A percentile compares a stretch with the other conserved stretches of the same genome.
These are phyloP conservation scores for Anisodus acutangulus DNA, from an alignment of 257 asterid species.

Conservation along the genomic window DNA sequence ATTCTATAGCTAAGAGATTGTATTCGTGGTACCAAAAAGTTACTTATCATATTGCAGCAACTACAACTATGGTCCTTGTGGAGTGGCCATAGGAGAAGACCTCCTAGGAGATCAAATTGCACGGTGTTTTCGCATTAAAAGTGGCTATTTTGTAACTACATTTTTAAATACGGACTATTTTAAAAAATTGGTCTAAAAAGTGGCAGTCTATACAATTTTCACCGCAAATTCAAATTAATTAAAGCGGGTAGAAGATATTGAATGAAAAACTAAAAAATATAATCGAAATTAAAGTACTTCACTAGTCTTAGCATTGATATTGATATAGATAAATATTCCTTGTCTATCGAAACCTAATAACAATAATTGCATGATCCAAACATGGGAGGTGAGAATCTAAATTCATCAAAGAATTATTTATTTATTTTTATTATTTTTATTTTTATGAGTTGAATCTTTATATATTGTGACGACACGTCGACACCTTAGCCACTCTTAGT, in stretches of 20 bases:
- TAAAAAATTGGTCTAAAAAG: too few relatives aligned
- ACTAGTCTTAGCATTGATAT: neutral
- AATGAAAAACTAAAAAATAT: too few relatives aligned
- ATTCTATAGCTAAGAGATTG: neutral
- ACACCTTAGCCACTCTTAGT: slow-evolving; percentile 61
- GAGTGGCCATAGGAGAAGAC: too few relatives aligned
- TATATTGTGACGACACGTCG: slow-evolving; percentile 46
- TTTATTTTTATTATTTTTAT: neutral
- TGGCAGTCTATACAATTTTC: too few relatives aligned
- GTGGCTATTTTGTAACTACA: too few relatives aligned
- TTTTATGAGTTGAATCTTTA: slow-evolving; percentile 33
- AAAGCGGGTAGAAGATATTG: too few relatives aligned
- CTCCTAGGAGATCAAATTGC: too few relatives aligned
- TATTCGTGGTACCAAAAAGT: neutral
- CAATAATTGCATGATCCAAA: neutral
- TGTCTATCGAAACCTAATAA: neutral
- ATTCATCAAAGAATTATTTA: neutral
- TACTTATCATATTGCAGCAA: neutral
- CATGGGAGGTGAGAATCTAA: neutral
- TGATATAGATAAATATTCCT: neutral
- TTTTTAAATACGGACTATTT: too few relatives aligned
- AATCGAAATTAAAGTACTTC: neutral
- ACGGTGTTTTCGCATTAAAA: too few relatives aligned
- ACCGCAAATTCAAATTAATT: too few relatives aligned
- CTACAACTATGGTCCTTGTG: too few relatives aligned